These are phyloP conservation scores for Hypoxylon trugodes DNA, from an alignment of 495 filamentous ascomycete genomes.

Conservation along the genomic window DNA sequence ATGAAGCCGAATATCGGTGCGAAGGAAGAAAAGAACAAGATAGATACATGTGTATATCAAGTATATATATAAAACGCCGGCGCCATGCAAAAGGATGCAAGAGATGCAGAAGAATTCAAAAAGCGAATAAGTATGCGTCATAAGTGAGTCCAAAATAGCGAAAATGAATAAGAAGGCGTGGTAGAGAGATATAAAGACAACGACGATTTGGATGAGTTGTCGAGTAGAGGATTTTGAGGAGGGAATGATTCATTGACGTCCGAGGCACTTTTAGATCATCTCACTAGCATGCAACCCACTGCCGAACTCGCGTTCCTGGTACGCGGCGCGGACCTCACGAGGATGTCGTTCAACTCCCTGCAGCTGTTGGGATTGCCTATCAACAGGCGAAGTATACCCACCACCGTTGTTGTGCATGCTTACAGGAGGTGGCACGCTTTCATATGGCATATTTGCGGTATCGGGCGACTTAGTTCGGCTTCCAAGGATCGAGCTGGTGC, in stretches of 20 bases:
- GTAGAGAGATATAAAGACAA: conserved; percentile 6
- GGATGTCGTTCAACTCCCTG: conserved; percentile 50
- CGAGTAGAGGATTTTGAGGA: not conserved
- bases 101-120: conserved; percentile 34
- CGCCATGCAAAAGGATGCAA: conserved; percentile 43
- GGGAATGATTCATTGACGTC: not conserved
- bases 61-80: conserved; percentile 35
- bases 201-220: not conserved
- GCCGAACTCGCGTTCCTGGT: conserved; percentile 48
- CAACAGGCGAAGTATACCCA: not conserved
- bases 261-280: conserved; percentile 49
- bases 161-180: not conserved
- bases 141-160: conserved; percentile 35
- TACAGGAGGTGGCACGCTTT: conserved; percentile 59
- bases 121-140: conserved; percentile 28
- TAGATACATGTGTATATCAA: not conserved
- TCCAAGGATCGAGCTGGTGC: conserved; percentile 45
- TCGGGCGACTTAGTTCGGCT: conserved; percentile 54
- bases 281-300: conserved; percentile 56
- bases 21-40: not conserved
- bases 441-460: conserved; percentile 59
- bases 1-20: not conserved
- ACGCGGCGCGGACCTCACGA: conserved; percentile 51
- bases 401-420: conserved; percentile 18
- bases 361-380: conserved; percentile 12